Evolutionary conservation across 2,329 filamentous ascomycete genomes (phyloP), one percentile per base, ranked within the genome.

Genomic region (Gyromitra esculenta): DNA sequence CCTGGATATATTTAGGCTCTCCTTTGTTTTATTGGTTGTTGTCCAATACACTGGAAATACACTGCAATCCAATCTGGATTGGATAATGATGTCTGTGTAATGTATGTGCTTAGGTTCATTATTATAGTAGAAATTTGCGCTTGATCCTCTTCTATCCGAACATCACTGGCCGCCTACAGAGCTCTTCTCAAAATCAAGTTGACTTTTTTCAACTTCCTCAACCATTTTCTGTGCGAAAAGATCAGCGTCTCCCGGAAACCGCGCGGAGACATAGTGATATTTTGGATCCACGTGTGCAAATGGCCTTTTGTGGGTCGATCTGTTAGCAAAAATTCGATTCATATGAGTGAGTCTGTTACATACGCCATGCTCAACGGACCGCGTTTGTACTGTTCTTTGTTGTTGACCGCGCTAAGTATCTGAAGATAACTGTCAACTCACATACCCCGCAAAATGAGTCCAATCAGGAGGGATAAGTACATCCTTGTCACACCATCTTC

Each of bases 241-340:
- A 45, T 64, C 67, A 57, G 70, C 69, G 78, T 66, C 79, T 25
- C 71, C 73, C 45, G 79, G 80, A 72, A 79, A 80, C 45, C 80
- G 75, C 69, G 77, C 77, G 37, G 79, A 80, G 52, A 81, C 62
- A 63, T 80, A 80, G 67, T 76, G 80, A 56, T 80, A 76, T 25
- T 73, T 80, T 18, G 78, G 76, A 62, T 79, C 79, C 8, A 74
- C 76, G 52, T 80, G 79, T 56, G 73, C 68, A 67, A 80, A 81
- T 68, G 77, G 76, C 25, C 79, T 81, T 65, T 64, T 60, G 15
- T 56, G 50, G 15, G 54, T 18, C 5, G 45, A 50, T 59, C 48
- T 45, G 9, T 37, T 59, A 48, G 43, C 7, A 13, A 18, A 43
- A 41, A n/a, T 31, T 13, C 31, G 57, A 48, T 25, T 6, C 18